These are phyloP conservation scores for Venturia oleaginea DNA, from an alignment of 2,329 filamentous ascomycete species.

Conservation along the genomic window DNA sequence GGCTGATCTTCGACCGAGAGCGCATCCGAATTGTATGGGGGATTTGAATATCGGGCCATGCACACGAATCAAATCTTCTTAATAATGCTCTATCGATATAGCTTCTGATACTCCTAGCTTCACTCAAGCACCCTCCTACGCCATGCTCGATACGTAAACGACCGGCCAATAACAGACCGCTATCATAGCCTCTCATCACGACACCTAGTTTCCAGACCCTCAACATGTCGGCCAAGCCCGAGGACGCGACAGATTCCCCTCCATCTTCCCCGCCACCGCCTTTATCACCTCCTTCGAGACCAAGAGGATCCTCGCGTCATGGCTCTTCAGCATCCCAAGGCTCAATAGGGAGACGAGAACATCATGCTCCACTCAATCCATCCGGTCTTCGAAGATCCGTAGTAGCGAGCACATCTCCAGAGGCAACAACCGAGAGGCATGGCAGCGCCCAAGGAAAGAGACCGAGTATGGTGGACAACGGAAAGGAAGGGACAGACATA, in stretches of 20 bases:
- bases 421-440: neutral
- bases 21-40: neutral
- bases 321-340: neutral
- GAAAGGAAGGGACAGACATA: constrained; percentile 22
- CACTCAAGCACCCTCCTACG: neutral
- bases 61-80: neutral
- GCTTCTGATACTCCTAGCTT: neutral
- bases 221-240: neutral
- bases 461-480: neutral
- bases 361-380: constrained; percentile 11
- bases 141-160: neutral
- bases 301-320: constrained; percentile 8
- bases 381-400: constrained; percentile 10
- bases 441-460: neutral
- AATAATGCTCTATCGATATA: neutral
- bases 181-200: neutral
- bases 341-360: neutral
- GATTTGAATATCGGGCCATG: neutral
- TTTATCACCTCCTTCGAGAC: constrained; percentile 5
- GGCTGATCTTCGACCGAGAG: neutral
- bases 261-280: constrained; percentile 4
- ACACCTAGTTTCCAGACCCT: neutral
- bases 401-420: constrained; percentile 6
- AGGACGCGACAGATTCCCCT: constrained; percentile 4
- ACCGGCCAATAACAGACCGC: neutral